phyloP scores from a whole-genome alignment of 1,284 basidiomycete genomes.

The Lentinula novae-zelandiae region DNA sequence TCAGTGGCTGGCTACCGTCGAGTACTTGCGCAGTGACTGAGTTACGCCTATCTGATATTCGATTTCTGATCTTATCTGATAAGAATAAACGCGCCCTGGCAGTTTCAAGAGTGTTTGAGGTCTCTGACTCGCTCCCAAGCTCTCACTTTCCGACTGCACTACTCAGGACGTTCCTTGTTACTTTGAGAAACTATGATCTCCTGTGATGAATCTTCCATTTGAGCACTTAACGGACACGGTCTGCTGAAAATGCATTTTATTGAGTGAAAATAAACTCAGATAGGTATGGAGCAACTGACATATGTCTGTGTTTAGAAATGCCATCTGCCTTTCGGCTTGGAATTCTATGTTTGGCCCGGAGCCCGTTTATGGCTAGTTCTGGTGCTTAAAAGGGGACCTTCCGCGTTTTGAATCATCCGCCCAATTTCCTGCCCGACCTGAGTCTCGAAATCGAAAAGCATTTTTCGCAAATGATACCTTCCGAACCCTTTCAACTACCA shows the following conservation, averaged over 20 bases:
- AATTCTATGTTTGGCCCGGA: constrained; percentile 1
- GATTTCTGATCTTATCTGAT: not conserved
- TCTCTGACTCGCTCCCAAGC: not conserved
- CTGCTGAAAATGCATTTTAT: not conserved
- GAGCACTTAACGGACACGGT: not conserved
- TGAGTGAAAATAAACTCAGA: not conserved
- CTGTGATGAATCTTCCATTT: not conserved
- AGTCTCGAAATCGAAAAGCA: not conserved
- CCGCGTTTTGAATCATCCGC: not conserved
- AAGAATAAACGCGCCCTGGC: not conserved
- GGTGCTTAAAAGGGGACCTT: not conserved
- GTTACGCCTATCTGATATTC: not conserved
- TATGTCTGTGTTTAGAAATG: constrained; percentile 1
- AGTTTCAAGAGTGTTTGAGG: not conserved
- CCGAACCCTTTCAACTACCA: constrained; percentile 14
- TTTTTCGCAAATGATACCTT: not conserved
- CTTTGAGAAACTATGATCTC: not conserved
- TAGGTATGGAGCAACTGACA: not conserved
- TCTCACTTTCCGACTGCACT: not conserved
- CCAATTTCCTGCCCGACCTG: not conserved
- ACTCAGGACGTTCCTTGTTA: not conserved
- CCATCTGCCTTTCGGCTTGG: not conserved
- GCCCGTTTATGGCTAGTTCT: not conserved
- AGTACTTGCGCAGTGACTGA: not conserved
- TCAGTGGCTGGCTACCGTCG: not conserved